phyloP scores from a whole-genome alignment of 2,329 filamentous ascomycete genomes.

The Fusarium mangiferae region DNA sequence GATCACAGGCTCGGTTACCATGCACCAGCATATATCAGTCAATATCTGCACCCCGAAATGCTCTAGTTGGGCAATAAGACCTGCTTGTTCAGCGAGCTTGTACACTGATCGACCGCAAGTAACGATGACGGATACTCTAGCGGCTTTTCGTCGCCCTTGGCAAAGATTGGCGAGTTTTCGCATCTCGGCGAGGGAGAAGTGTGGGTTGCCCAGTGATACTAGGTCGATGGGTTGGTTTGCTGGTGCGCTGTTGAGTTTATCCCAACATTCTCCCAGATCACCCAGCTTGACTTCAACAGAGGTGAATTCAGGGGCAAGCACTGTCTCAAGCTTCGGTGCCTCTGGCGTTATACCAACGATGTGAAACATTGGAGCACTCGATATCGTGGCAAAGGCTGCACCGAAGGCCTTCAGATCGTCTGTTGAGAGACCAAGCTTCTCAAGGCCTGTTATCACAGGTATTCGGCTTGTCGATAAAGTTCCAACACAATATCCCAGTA shows the following conservation, averaged over 20 bases:
- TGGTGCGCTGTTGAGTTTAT: conserved; percentile 17
- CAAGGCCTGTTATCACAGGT: conserved; percentile 25
- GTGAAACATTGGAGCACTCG: conserved; percentile 39
- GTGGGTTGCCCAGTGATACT: conserved; percentile 32
- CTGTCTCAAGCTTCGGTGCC: conserved; percentile 4
- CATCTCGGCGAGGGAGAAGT: conserved; percentile 30
- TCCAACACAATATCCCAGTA: conserved; percentile 33
- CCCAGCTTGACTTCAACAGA: not conserved
- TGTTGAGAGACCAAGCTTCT: not conserved
- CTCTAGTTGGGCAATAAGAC: conserved; percentile 3
- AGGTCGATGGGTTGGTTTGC: conserved; percentile 9
- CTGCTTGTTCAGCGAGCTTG: conserved; percentile 28
- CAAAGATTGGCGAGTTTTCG: conserved; percentile 1
- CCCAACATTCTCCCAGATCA: conserved; percentile 12
- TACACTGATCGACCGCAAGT: conserved; percentile 19
- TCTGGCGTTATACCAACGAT: conserved; percentile 34
- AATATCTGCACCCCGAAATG: conserved; percentile 23
- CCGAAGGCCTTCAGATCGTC: conserved; percentile 38
- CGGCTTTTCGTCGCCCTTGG: not conserved
- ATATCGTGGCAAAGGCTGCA: conserved; percentile 34
- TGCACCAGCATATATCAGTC: conserved; percentile 32
- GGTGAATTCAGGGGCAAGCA: not conserved
- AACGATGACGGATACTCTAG: not conserved
- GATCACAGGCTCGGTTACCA: conserved; percentile 26
- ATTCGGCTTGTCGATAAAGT: conserved; percentile 21